These are phyloP conservation scores for Ormosia emarginata DNA, from an alignment of 306 rosid species.

Conservation along the genomic window DNA sequence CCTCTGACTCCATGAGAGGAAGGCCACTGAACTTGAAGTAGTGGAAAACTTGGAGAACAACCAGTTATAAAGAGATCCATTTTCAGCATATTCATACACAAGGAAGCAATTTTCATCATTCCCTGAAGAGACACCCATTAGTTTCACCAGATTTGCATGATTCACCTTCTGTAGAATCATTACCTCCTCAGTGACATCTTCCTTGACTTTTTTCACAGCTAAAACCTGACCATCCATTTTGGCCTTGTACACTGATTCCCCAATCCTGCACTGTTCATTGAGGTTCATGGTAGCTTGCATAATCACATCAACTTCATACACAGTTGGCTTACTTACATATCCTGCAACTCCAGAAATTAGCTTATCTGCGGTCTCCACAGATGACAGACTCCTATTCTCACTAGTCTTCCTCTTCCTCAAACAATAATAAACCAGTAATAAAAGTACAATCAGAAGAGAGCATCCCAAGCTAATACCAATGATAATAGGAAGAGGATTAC, in stretches of 20 bases:
- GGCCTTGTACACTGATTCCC: constrained; percentile 61
- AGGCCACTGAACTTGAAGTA: constrained; percentile 4
- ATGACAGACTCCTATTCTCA: constrained; percentile 1
- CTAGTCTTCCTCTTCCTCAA: constrained; percentile 10
- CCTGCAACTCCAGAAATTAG: constrained; percentile 61
- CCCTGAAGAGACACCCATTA: constrained; percentile 53
- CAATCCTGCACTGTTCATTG: constrained; percentile 37
- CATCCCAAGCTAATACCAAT: constrained; percentile 28
- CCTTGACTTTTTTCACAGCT: constrained; percentile 52
- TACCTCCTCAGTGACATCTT: constrained; percentile 53
- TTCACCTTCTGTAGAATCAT: constrained; percentile 63
- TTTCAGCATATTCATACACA: constrained; percentile 66
- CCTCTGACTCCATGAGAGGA: constrained; percentile 67
- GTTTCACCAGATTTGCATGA: constrained; percentile 60
- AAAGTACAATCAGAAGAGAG: constrained; percentile 22
- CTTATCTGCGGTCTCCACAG: constrained; percentile 33
- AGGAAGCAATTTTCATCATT: constrained; percentile 41
- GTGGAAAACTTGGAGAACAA: constrained; percentile 28
- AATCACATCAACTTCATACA: constrained; percentile 42
- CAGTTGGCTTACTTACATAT: constrained; percentile 50
- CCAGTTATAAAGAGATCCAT: constrained; percentile 67
- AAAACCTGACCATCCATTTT: constrained; percentile 39
- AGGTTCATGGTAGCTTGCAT: constrained; percentile 66
- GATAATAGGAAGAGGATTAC: constrained; percentile 5
- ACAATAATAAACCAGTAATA: constrained; percentile 16